Base-by-base conservation (phyloP, 129 eudicot genomes). In the Escallonia herrerae region DNA sequence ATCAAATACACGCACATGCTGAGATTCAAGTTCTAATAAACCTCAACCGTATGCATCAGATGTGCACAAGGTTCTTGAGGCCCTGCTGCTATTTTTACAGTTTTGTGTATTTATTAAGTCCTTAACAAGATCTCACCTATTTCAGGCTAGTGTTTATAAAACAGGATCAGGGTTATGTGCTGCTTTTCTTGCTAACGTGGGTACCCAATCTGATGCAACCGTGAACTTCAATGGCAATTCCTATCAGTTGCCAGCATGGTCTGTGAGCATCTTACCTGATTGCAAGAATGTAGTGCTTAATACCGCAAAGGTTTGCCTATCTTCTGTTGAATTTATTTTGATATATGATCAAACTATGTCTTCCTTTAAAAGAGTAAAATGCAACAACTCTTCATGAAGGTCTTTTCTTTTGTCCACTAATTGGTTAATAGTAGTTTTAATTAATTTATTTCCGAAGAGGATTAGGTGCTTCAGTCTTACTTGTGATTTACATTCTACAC, bases 261-360 rank as follows among this genome's bases (percentile, higher is more conserved):
- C 99, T 52, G 99, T 94, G 68, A 94, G 97, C 94, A 89, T 94
- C 88, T 84, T 94, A 82, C 91, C 97, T 49, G 99, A 94, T 83
- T 94, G 99, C 90, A 94, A 94, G 68, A 94, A 80, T 75, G 99
- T 94, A 9, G 97, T 58, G 38, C 79, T 89, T 58, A 89, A 94
- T 45, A 80, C 99, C 54, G 99, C 97, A 47, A 86, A 89, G 96
- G 99, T 94, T 74, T 3, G 83, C 15, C 33, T 22, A 0, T 22
- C 33, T 22, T 22, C 33, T 22, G 33, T 22, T 22, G 33, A 22
- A 22, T 22, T 22, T 22, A 22, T 22, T 22, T 22, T 22, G 33
- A 22, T 22, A 22, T 22, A 22, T 22, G 33, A 22, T 22, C 33
- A 22, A 22, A 22, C 33, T 22, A 22, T 22, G 33, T 22, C 33